These are phyloP conservation scores for Malbranchea zuffiana DNA, from an alignment of 2,329 filamentous ascomycete species.

Conservation along the genomic window DNA sequence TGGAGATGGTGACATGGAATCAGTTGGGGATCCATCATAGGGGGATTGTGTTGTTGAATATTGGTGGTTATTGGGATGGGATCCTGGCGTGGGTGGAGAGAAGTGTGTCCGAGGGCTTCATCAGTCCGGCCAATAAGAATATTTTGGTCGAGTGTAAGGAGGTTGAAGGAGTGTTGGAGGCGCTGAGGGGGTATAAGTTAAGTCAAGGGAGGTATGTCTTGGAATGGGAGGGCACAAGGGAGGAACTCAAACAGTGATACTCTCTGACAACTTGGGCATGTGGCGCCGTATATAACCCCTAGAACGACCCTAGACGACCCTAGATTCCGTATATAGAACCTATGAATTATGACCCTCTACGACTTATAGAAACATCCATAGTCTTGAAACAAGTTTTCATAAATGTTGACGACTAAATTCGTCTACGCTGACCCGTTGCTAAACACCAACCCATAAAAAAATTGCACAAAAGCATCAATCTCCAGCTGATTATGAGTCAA, in stretches of 20 bases:
- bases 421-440: slow-evolving; percentile 6
- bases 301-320: too few relatives aligned
- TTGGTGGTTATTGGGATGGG: slow-evolving; percentile 87
- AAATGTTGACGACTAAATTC: slow-evolving; percentile 1
- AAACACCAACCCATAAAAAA: slow-evolving; percentile 6
- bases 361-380: too few relatives aligned
- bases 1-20: slow-evolving; percentile 92
- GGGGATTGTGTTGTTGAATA: slow-evolving; percentile 72
- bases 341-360: too few relatives aligned
- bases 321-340: too few relatives aligned
- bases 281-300: not conserved
- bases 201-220: slow-evolving; percentile 67
- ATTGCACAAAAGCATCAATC: not conserved
- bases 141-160: slow-evolving; percentile 70
- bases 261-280: not conserved
- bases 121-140: slow-evolving; percentile 55
- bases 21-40: slow-evolving; percentile 82
- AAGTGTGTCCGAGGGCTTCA: slow-evolving; percentile 65
- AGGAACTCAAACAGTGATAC: not conserved
- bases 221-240: slow-evolving; percentile 51
- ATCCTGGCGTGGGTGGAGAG: slow-evolving; percentile 70
- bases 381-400: too few relatives aligned
- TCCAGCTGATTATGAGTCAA: slow-evolving; percentile 36
- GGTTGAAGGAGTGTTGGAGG: slow-evolving; percentile 59
- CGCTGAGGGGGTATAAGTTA: slow-evolving; percentile 62